These are phyloP conservation scores for Camelina neglecta DNA, from an alignment of 345 rosid genomes.

Conservation along the genomic window DNA sequence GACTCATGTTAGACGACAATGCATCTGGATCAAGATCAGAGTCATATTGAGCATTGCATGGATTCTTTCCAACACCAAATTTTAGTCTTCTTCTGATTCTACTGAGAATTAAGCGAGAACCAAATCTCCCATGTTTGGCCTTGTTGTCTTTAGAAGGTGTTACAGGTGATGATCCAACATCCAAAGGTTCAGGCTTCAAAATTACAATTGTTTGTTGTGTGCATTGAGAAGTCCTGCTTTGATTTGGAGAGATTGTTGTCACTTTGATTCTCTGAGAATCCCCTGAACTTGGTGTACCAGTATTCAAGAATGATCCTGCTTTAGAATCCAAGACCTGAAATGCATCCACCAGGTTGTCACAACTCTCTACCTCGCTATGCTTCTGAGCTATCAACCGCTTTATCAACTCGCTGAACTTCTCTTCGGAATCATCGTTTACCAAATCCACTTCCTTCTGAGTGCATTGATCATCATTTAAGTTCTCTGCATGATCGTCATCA, in stretches of 20 bases:
- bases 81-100: constrained; percentile 56
- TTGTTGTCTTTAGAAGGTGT: constrained; percentile 59
- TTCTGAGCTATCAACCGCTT: constrained; percentile 67
- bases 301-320: constrained; percentile 56
- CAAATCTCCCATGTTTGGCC: constrained; percentile 57
- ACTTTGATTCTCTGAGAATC: constrained; percentile 43
- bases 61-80: constrained; percentile 48
- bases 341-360: constrained; percentile 59
- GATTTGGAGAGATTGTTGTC: constrained; percentile 47
- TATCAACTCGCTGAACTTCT: constrained; percentile 71
- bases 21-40: constrained; percentile 66
- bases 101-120: constrained; percentile 51
- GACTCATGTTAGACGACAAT: constrained; percentile 50
- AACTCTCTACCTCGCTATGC: constrained; percentile 51
- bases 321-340: constrained; percentile 67
- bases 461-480: constrained; percentile 51
- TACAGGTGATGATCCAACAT: constrained; percentile 45
- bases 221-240: constrained; percentile 53
- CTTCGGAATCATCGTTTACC: constrained; percentile 55
- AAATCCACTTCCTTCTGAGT: constrained; percentile 47
- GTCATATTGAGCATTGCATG: constrained; percentile 56
- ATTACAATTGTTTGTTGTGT: constrained; percentile 70
- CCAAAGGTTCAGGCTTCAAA: constrained; percentile 58
- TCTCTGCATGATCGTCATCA: constrained; percentile 48
- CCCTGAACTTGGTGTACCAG: not conserved